Percentiles rank a stretch among this genome's conserved stretches.
These are phyloP conservation scores for Aegle marmelos DNA, from an alignment of 345 rosid species.

Conservation along the genomic window DNA sequence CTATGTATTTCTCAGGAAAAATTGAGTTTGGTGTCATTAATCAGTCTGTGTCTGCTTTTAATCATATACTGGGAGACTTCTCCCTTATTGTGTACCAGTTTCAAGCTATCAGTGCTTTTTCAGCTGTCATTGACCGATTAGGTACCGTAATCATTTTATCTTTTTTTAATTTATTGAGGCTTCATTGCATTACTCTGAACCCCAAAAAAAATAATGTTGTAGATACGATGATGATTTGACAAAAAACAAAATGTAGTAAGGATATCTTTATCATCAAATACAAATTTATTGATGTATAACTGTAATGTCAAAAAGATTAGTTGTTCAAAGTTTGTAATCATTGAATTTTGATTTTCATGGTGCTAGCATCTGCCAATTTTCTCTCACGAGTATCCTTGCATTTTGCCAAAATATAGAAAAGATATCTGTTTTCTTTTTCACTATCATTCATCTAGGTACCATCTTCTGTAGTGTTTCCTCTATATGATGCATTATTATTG, in stretches of 20 bases:
- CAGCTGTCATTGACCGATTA: conserved; percentile 94
- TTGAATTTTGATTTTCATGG: not conserved
- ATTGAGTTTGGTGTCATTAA: conserved; percentile 98
- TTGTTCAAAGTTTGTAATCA: not conserved
- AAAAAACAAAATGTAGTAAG: not conserved
- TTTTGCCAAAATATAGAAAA: not conserved
- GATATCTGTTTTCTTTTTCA: not conserved
- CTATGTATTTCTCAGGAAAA: conserved; percentile 95
- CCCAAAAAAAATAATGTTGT: not conserved
- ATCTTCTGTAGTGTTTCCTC: not conserved
- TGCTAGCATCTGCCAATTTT: not conserved
- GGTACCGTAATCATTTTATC: conserved; percentile 42
- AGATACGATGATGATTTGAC: not conserved
- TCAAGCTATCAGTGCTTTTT: conserved; percentile 94
- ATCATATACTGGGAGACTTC: conserved; percentile 93
- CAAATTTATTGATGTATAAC: not conserved
- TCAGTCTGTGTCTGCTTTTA: conserved; percentile 96
- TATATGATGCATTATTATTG: conserved; percentile 6
- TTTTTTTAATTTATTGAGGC: conserved; percentile 4
- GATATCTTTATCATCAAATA: not conserved
- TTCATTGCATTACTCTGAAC: not conserved
- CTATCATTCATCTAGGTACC: not conserved
- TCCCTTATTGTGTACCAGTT: conserved; percentile 91
- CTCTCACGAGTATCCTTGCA: not conserved
- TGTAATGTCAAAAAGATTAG: not conserved